Percentiles rank a stretch among this genome's conserved stretches.
Evolutionary conservation across 805 yeast species (phyloP).

Genomic region (Kodamaea neixiangensis): DNA sequence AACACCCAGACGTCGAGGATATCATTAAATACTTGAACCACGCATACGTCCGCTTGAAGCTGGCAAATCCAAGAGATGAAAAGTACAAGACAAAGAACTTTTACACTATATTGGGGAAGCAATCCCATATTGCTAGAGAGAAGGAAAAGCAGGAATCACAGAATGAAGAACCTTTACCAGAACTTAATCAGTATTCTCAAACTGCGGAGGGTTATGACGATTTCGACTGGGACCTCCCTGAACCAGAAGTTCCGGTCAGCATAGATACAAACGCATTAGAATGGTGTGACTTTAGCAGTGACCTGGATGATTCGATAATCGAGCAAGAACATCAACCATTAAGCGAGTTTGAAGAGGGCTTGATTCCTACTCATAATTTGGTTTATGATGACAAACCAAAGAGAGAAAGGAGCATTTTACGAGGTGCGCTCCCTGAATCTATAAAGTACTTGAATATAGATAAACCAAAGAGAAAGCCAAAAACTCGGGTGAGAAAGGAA

Average conservation of each 20-base stretch:
- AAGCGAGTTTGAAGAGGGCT: conserved; percentile 11
- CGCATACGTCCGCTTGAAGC: conserved; percentile 31
- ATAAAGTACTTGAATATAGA: conserved; percentile 34
- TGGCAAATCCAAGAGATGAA: conserved; percentile 39
- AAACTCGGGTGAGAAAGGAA: not conserved
- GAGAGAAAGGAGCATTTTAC: conserved; percentile 32
- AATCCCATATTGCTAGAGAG: conserved; percentile 11
- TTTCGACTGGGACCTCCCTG: not conserved
- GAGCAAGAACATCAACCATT: not conserved
- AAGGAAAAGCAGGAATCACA: conserved; percentile 9
- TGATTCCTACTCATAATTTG: conserved; percentile 6
- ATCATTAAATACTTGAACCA: conserved; percentile 39
- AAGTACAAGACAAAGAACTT: conserved; percentile 40
- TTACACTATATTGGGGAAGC: conserved; percentile 36
- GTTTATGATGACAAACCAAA: not conserved
- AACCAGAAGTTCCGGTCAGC: not conserved
- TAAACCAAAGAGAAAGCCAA: conserved; percentile 15
- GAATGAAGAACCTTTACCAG: not conserved
- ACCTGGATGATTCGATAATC: not conserved
- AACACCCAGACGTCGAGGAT: conserved; percentile 31
- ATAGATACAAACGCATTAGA: not conserved
- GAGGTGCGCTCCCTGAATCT: conserved; percentile 44
- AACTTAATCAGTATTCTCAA: not conserved
- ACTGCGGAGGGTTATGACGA: not conserved
- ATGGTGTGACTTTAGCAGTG: conserved; percentile 1